Evolutionary conservation across 2,329 filamentous ascomycete genomes (phyloP), one percentile per base, ranked within the genome.

Genomic region (Calonectria naviculata): DNA sequence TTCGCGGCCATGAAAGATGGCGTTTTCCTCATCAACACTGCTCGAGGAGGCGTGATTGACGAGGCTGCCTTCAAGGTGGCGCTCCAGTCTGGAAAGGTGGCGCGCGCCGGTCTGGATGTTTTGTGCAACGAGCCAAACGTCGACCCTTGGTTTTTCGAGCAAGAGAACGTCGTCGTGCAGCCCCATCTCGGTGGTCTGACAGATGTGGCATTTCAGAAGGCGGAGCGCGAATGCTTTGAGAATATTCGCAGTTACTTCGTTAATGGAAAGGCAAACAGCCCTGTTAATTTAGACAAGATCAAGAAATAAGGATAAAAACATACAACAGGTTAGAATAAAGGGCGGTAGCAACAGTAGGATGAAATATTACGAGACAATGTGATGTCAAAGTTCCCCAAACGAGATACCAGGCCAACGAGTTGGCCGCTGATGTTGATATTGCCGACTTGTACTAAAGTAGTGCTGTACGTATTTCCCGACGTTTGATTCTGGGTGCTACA

Each of bases 1-100:
- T 85, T 88, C 31, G 78, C 79, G 0, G 81, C 80, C 17, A 87
- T 88, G 84, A 88, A 87, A 71, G 79, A 82, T 5, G 85, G 86
- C 0, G 77, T 78, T 0, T 82, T 84, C 65, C 73, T 89, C 6
- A 78, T 89, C 49, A 89, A 89, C 73, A 88, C 87, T 0, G 85
- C 86, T 1, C 80, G 87, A 4, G 87, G 87, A 1, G 82, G 83
- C 29, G 78, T 89, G 5, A 79, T 89, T 1, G 84, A 89, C 71
- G 86, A 88, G 73, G 77, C 77, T 7, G 86, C 86, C 1, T 70
- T 89, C 42, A 80, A 85, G 19, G 76, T 77, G 10, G 87, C 86
- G 0, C 76, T 89, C 6, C 80, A 86, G 70, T 81, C 76, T 2
- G 85, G 87, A 13, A 84, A 86, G 65, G 72, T 88, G 6, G 80